Conservation (phyloP, 2,329 filamentous ascomycete genomes). For the Colletotrichum viniferum region DNA sequence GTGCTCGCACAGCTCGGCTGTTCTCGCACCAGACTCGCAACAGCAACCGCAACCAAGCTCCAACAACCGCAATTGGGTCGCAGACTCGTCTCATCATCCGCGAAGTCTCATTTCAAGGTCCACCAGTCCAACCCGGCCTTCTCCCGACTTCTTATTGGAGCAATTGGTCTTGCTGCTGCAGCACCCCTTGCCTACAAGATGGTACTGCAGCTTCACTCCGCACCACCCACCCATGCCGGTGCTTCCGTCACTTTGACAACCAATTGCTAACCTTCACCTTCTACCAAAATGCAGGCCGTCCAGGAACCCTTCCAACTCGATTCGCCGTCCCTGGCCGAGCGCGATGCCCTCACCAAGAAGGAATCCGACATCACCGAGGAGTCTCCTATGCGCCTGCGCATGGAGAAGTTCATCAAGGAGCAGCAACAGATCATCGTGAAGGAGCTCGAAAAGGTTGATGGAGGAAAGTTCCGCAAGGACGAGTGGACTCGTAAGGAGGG, state of each 20-base stretch:
- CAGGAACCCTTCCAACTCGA: slow-evolving; percentile 57
- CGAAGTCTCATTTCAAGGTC: slow-evolving; percentile 15
- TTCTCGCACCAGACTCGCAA: slow-evolving; percentile 9
- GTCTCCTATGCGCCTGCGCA: slow-evolving; percentile 95
- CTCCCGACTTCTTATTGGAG: slow-evolving; percentile 30
- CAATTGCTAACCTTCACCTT: slow-evolving; percentile 7
- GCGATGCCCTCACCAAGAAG: slow-evolving; percentile 81
- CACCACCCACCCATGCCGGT: background rate
- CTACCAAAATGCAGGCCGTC: slow-evolving; percentile 37
- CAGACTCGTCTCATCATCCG: slow-evolving; percentile 19
- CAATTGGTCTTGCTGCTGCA: slow-evolving; percentile 53
- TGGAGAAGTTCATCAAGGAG: slow-evolving; percentile 95
- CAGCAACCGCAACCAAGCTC: background rate
- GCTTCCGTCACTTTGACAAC: background rate
- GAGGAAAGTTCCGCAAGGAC: slow-evolving; percentile 80
- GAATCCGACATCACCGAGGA: slow-evolving; percentile 74
- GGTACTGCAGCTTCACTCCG: slow-evolving; percentile 42
- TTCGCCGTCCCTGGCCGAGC: slow-evolving; percentile 77
- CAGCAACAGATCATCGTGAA: slow-evolving; percentile 88
- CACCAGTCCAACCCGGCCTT: slow-evolving; percentile 3
- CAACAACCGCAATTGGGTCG: slow-evolving; percentile 11
- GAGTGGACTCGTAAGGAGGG: slow-evolving; percentile 88
- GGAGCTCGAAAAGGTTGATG: slow-evolving; percentile 84
- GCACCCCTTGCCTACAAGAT: slow-evolving; percentile 62
- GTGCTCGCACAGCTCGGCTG: slow-evolving; percentile 15